Evolutionary conservation across 2,329 filamentous ascomycete genomes (phyloP), one percentile per base, ranked within the genome.

Genomic region (Beauveria asiatica): DNA sequence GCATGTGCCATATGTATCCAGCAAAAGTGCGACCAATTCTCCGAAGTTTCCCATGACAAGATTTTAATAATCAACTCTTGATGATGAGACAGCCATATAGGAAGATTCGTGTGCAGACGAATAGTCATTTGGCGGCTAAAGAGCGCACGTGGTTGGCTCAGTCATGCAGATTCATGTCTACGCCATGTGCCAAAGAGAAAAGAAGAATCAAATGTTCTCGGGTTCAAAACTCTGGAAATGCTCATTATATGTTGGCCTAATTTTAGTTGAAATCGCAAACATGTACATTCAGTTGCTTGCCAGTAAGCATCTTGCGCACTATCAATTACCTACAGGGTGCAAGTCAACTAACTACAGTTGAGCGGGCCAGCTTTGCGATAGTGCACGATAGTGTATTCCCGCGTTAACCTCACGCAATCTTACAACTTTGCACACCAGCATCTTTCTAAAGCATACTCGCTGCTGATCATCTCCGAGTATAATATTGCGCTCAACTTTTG

Each of bases 1-100:
- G 62, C 77, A 78, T 63, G 72, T 78, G 53, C 74, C 72, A 61
- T 82, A 83, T 13, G 77, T 76, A 52, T 77, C 73, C 19, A 82
- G 68, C 16, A 83, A 70, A 8, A 74, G 73, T 4, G 70, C 68
- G 49, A 82, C 74, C 19, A 73, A 72, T 55, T 73, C 69, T 56
- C 76, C 74, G 63, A 83, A 79, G 41, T 72, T 68, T 27, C 69
- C 74, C 73, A 73, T 73, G 33, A 41, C 69, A 65, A 48, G 21
- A 17, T 16, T 13, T 5, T 3, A n/a, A 27, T 2, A 13, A 42
- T 5, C 6, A 44, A 44, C 16, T 30, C 13, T 6, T 37, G 33
- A 11, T 37, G 21, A 27, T 2, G 6, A 21, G 10, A n/a, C 17
- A 23, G 46, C 11, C 9, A 13, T 25, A 6, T 25, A 37, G 10